These are phyloP conservation scores for Phytopythium aichiense DNA, from an alignment of 352 stramenopile species.

Conservation along the genomic window DNA sequence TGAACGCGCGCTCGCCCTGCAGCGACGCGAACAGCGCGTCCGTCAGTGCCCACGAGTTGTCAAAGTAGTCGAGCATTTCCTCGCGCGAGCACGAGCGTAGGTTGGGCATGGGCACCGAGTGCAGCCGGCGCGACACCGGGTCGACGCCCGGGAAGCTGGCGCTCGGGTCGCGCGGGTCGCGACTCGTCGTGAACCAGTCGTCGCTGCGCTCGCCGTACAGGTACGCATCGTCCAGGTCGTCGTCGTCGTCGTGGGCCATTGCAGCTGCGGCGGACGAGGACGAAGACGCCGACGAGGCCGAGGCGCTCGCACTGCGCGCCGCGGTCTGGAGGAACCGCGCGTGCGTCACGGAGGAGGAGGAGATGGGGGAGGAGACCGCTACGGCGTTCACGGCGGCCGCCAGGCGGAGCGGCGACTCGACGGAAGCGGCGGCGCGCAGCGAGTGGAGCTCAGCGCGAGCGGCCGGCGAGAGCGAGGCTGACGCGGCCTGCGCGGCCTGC, in stretches of 20 bases:
- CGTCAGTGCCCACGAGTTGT: constrained; percentile 94
- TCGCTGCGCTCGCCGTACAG: constrained; percentile 56
- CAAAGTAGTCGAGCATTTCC: constrained; percentile 92
- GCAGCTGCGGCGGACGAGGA: constrained; percentile 22
- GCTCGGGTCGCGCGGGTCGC: constrained; percentile 45
- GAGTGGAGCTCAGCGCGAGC: not conserved
- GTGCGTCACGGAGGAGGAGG: constrained; percentile 2
- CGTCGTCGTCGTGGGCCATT: constrained; percentile 19
- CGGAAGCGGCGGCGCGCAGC: not conserved
- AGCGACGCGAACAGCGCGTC: constrained; percentile 92
- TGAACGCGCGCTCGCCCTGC: constrained; percentile 89
- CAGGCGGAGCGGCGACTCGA: not conserved
- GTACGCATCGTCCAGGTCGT: constrained; percentile 47
- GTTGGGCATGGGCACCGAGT: constrained; percentile 79
- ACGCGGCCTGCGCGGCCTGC: constrained; percentile 8
- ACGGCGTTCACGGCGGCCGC: constrained; percentile 1
- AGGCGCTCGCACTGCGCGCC: constrained; percentile 10
- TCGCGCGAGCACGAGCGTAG: constrained; percentile 78
- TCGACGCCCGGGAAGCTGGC: constrained; percentile 50
- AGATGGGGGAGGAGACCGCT: not conserved
- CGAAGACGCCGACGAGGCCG: not conserved
- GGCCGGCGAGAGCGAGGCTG: constrained; percentile 14
- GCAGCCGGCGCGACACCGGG: constrained; percentile 31
- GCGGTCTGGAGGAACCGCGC: constrained; percentile 6
- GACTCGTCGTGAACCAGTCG: constrained; percentile 72